Conservation (phyloP, 1,139 yeast species). For the Sugiyamaella paludigena region DNA sequence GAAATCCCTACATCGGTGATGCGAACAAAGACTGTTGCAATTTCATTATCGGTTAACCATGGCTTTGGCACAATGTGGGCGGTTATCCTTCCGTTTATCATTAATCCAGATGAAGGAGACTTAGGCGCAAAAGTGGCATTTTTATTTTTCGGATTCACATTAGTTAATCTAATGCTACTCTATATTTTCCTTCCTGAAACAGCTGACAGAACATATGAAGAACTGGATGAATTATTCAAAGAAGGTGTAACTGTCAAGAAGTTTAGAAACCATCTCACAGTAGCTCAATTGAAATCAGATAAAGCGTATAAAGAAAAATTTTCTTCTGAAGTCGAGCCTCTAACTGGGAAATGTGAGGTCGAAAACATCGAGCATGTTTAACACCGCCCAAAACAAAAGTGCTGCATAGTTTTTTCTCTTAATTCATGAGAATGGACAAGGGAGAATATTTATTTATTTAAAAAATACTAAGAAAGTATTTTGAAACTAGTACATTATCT, state of each 20-base stretch:
- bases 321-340: background rate
- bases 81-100: constrained; percentile 45
- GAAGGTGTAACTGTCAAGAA: constrained; percentile 29
- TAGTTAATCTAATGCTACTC: constrained; percentile 2
- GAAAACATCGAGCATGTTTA: constrained; percentile 11
- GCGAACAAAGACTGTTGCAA: constrained; percentile 43
- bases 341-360: constrained; percentile 7
- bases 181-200: constrained; percentile 50
- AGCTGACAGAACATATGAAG: constrained; percentile 55
- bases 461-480: too few species aligned
- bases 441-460: too few species aligned
- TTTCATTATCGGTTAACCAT: constrained; percentile 41
- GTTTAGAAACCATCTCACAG: constrained; percentile 17
- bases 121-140: constrained; percentile 47
- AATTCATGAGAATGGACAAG: too few species aligned
- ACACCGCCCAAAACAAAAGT: too few species aligned
- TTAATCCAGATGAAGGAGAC: constrained; percentile 47
- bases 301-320: constrained; percentile 11
- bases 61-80: constrained; percentile 38
- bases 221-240: constrained; percentile 43
- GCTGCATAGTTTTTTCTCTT: too few species aligned
- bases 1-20: constrained; percentile 43
- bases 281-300: constrained; percentile 12
- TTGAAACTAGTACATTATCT: too few species aligned
- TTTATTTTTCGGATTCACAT: constrained; percentile 29